These are phyloP conservation scores for Berberis vulgaris DNA, from an alignment of 164 flowering plant genomes.

Conservation along the genomic window DNA sequence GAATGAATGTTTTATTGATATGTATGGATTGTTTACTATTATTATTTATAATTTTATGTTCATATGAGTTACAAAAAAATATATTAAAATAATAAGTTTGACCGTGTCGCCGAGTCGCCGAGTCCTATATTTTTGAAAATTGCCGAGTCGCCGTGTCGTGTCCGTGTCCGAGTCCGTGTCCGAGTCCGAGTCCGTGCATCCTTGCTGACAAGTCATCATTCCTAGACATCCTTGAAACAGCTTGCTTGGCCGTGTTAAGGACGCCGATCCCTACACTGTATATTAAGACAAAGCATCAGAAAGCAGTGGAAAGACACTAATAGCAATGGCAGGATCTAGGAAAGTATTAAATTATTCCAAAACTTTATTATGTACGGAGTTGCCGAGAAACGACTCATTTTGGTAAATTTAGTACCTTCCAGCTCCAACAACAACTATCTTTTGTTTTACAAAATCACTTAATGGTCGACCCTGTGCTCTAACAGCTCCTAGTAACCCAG, in stretches of 20 bases:
- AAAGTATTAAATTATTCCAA: neutral
- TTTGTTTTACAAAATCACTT: slow-evolving; percentile 79
- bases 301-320: slow-evolving; percentile 6
- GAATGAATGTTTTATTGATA: too few relatives aligned
- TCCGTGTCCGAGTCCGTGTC: too few relatives aligned
- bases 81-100: too few relatives aligned
- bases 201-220: slow-evolving; percentile 25
- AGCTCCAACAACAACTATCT: slow-evolving; percentile 97
- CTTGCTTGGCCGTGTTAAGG: slow-evolving; percentile 67
- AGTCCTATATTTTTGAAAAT: too few relatives aligned
- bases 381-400: neutral
- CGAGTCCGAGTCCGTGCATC: too few relatives aligned
- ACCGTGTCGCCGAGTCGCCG: too few relatives aligned
- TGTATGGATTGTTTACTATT: too few relatives aligned
- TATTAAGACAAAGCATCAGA: slow-evolving; percentile 14
- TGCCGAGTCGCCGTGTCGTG: too few relatives aligned
- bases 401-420: slow-evolving; percentile 57
- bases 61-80: too few relatives aligned
- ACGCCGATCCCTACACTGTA: slow-evolving; percentile 99
- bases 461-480: slow-evolving; percentile 94
- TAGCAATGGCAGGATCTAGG: too few relatives aligned
- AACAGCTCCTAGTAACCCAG: slow-evolving; percentile 89
- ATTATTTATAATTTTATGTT: too few relatives aligned
- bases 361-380: neutral
- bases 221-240: slow-evolving; percentile 67